Evolutionary conservation across 306 rosid species (phyloP).

Genomic region (Oxytropis ochrocephala): DNA sequence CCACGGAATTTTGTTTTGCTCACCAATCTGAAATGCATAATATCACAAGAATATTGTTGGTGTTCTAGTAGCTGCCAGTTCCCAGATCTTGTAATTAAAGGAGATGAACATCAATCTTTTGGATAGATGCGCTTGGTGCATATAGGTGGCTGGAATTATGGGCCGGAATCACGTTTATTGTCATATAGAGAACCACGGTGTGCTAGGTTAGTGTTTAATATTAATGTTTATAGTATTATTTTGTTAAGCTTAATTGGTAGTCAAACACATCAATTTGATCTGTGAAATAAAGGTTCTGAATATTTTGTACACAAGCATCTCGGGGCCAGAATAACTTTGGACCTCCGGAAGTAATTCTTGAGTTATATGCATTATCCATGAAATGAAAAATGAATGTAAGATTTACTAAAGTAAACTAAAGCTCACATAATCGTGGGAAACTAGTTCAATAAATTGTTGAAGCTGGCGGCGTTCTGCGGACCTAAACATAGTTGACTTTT

Average conservation of each 20-base stretch:
- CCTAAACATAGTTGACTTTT: neutral
- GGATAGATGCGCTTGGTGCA: neutral
- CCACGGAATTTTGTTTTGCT: neutral
- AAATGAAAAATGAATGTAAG: neutral
- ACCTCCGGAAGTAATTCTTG: neutral
- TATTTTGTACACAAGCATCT: neutral
- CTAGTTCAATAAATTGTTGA: neutral
- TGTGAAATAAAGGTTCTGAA: neutral
- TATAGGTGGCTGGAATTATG: neutral
- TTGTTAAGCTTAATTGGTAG: neutral
- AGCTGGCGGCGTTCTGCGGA: neutral
- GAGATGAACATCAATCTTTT: neutral
- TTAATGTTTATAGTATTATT: neutral
- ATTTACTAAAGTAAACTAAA: neutral
- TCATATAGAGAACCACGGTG: neutral
- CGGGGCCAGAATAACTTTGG: neutral
- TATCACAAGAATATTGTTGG: neutral
- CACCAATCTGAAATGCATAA: constrained; percentile 6
- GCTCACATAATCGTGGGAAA: too few relatives aligned
- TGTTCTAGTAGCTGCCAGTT: neutral
- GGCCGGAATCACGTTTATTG: neutral
- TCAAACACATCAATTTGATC: neutral
- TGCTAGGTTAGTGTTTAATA: neutral
- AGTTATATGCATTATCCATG: neutral
- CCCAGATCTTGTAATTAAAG: neutral